These are phyloP conservation scores for Pulicaria dysenterica DNA, from an alignment of 129 eudicot species.

Conservation along the genomic window DNA sequence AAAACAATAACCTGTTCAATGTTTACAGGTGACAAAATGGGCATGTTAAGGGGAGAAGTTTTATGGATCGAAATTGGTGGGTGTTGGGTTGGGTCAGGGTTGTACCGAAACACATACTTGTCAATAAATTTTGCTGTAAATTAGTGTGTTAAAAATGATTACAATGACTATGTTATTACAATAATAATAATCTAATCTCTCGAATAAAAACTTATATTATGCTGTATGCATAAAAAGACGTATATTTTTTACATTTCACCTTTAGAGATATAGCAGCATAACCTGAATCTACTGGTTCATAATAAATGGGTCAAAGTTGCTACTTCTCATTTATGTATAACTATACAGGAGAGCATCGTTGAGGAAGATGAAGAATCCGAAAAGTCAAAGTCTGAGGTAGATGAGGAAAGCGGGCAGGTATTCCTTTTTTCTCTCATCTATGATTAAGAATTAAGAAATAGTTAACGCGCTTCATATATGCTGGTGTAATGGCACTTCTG, in stretches of 20 bases:
- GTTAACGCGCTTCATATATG: neutral
- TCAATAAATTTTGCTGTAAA: neutral
- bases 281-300: neutral
- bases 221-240: neutral
- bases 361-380: slow-evolving; percentile 89
- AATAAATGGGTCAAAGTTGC: slow-evolving; percentile 9
- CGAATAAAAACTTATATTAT: neutral
- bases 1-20: neutral
- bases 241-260: neutral
- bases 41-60: neutral
- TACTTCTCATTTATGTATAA: slow-evolving; percentile 12
- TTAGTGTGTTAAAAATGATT: neutral
- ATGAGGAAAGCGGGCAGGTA: slow-evolving; percentile 86
- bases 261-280: neutral
- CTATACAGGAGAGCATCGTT: slow-evolving; percentile 52
- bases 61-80: neutral
- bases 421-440: neutral
- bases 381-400: slow-evolving; percentile 81
- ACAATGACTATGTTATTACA: neutral
- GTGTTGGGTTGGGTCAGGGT: neutral
- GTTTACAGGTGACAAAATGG: neutral
- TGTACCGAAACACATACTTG: neutral
- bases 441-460: neutral
- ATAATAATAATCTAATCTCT: neutral
- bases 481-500: neutral